Evolutionary conservation across 768 basidiomycete species (phyloP), one percentile per base, ranked within the genome.

Genomic region (Flagelloscypha sp.): DNA sequence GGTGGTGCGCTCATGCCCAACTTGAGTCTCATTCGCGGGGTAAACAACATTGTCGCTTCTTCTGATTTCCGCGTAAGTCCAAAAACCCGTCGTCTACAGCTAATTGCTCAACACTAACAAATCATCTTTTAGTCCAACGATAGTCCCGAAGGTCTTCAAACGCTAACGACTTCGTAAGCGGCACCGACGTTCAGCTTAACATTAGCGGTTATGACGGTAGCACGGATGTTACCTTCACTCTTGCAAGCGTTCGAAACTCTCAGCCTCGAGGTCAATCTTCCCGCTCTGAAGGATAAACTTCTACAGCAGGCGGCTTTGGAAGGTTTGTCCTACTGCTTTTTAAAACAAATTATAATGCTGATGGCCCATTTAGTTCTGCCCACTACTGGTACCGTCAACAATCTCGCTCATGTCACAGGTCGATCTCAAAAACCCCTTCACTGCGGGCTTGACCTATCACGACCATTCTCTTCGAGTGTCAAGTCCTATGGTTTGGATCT

Each of bases 131-230:
- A 81, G 72, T 68, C 82, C 6, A 83, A 83, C 50, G 59, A 59
- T 20, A 78, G 60, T 38, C 68, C 72, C 0, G 62, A 76, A 49
- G 80, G 79, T 20, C 53, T 62, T 31, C 63, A 77, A 44, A 82
- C 81, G 1, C 61, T 86, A 68, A 74, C 36, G 72, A 84, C 24
- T 85, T 84, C 47, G 70, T 84, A 28, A 69, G 73, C 10, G 68
- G 73, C 33, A 71, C 35, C 76, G 78, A 80, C 41, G 75, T 78
- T 9, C 54, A 63, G 30, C 55, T 84, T 11, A 53, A 53, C 7
- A 83, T 84, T 35, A 50, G 56, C 19, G 81, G 81, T 4, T 82
- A 67, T 45, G 56, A 62, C 33, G 68, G 68, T 24, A 81, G 79
- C 46, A 83, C 81, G 3, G 47, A 67, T 7, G 59, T 82, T 9